Percentiles rank a stretch among this genome's conserved stretches.
Conservation (phyloP, 2,329 filamentous ascomycete genomes). For the Cadophora gregata region DNA sequence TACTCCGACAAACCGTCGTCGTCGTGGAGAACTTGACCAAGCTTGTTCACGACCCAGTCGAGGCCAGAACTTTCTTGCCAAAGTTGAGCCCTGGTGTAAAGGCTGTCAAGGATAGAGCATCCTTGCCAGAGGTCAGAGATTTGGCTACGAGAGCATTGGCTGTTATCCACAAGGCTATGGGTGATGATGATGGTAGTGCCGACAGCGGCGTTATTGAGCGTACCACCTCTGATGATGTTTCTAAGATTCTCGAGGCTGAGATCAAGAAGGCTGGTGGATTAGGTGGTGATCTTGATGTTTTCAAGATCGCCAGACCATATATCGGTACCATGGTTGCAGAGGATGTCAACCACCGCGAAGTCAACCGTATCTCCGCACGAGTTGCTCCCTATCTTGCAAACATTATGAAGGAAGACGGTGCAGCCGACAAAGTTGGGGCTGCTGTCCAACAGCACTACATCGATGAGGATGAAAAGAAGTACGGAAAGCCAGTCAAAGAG, state of each 20-base stretch:
- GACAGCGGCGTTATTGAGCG: constrained; percentile 62
- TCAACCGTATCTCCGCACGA: constrained; percentile 72
- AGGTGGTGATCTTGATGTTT: constrained; percentile 66
- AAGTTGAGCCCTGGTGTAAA: constrained; percentile 95
- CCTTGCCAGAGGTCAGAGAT: constrained; percentile 92
- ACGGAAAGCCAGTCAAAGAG: constrained; percentile 81
- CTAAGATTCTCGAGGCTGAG: constrained; percentile 75
- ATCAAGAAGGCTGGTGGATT: constrained; percentile 73
- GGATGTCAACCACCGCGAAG: constrained; percentile 82
- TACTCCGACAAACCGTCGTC: constrained; percentile 92
- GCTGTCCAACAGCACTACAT: constrained; percentile 80
- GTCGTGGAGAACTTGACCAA: constrained; percentile 98
- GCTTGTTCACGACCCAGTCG: constrained; percentile 93
- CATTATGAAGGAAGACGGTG: constrained; percentile 67
- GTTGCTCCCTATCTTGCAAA: constrained; percentile 78
- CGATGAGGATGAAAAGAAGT: constrained; percentile 86
- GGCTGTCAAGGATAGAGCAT: constrained; percentile 83
- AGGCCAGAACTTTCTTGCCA: constrained; percentile 92
- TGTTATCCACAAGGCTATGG: constrained; percentile 95
- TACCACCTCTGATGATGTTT: constrained; percentile 74
- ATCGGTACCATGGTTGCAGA: constrained; percentile 85
- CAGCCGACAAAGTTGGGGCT: constrained; percentile 68
- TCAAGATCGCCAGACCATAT: constrained; percentile 73
- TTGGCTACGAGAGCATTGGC: constrained; percentile 80
- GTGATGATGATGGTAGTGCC: constrained; percentile 65